phyloP scores from a whole-genome alignment of 148 eudicot genomes.

The Pouteria glomerata region DNA sequence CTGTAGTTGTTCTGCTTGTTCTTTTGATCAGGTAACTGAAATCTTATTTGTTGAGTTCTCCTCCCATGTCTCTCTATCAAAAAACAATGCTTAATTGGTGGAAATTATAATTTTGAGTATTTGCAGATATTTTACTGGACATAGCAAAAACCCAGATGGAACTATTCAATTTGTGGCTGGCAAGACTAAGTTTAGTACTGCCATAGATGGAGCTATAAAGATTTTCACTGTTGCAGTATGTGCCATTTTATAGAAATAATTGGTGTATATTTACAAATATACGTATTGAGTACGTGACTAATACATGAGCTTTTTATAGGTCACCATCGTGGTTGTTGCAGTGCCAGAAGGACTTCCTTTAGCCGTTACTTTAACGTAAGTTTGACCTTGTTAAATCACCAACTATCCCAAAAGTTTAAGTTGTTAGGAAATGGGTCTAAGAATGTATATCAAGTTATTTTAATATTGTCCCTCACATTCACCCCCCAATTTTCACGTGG shows the following conservation, averaged over 20 bases:
- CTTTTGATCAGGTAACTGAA: slow-evolving; percentile 54
- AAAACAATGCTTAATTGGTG: background rate
- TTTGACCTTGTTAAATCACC: slow-evolving; percentile 8
- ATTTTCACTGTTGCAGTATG: slow-evolving; percentile 92
- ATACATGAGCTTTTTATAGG: slow-evolving; percentile 43
- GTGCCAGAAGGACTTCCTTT: slow-evolving; percentile 99
- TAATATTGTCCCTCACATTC: too few relatives aligned
- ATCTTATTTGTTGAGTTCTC: background rate
- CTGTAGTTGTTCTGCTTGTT: slow-evolving; percentile 57
- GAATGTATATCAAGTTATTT: too few relatives aligned
- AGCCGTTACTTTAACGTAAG: slow-evolving; percentile 98
- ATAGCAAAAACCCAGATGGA: slow-evolving; percentile 39
- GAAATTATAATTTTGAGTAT: background rate
- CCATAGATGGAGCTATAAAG: slow-evolving; percentile 75
- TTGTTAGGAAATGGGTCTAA: too few relatives aligned
- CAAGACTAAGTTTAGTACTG: slow-evolving; percentile 48
- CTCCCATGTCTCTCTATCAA: background rate
- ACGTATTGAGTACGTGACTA: slow-evolving; percentile 10
- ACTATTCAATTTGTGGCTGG: slow-evolving; percentile 49
- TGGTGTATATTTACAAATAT: background rate
- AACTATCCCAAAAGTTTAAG: too few relatives aligned
- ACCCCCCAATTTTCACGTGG: too few relatives aligned
- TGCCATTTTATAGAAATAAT: slow-evolving; percentile 15
- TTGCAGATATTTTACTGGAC: slow-evolving; percentile 72
- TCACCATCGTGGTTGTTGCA: slow-evolving; percentile 94